Base-by-base conservation (phyloP, 2,329 filamentous ascomycete genomes). In the Arthrobotrys sinensis region DNA sequence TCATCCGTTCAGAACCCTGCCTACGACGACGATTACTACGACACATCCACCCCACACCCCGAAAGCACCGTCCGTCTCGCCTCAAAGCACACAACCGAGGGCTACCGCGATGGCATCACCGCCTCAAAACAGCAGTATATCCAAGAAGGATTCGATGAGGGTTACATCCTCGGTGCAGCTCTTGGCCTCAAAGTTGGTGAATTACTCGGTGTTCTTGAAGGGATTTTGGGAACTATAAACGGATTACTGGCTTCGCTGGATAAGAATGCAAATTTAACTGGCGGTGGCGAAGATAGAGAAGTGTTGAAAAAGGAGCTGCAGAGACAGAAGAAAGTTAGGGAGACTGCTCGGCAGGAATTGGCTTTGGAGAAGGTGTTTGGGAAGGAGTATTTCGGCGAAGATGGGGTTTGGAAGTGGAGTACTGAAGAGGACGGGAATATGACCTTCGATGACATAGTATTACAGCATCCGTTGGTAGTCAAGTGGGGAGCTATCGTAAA, bases 111-210 rank as follows among this genome's bases (percentile, higher is more conserved):
- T 82, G 96, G 95, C 52, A 89, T 98, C 66, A 88, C 91, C 0
- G 86, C 86, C 2, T 92, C 92, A 36, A 98, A 98, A 84, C 89
- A 89, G 28, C 85, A 87, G 57, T 91, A 90, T 82, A 89, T 97
- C 28, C 96, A 99, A 85, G 87, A 87, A 12, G 95, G 95, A 0
- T 98, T 99, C 83, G 96, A 99, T 83, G 93, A 95, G 80, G 95
- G 95, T 0, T 98, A 94, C 83, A 87, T 90, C 12, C 87, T 98
- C 0, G 96, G 96, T 11, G 94, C 93, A 0, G 90, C 91, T 64
- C 86, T 98, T 34, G 96, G 95, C 0, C 84, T 92, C 80, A 87
- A 88, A 32, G 91, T 90, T 0, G 96, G 96, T 0, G 90, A 90
- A 80, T 85, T 96, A 11, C 84, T 97, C 2, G 96, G 96, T 0